Conservation (phyloP, 345 rosid species). For the Linum usitatissimum region DNA sequence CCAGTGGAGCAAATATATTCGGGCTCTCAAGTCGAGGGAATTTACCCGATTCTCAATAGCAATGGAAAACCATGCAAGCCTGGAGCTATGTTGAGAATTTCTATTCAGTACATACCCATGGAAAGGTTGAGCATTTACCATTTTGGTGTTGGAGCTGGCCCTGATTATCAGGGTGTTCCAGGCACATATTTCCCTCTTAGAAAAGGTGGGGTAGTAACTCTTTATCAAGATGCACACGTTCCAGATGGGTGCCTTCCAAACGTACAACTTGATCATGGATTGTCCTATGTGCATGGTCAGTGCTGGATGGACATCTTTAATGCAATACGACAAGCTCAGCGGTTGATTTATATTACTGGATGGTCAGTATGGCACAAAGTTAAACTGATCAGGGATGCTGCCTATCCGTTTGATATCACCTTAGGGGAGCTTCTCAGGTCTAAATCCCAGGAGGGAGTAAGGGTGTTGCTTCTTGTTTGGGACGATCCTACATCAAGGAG, state of each 20-base stretch:
- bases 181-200: constrained; percentile 91
- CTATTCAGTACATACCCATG: constrained; percentile 69
- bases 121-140: constrained; percentile 55
- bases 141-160: constrained; percentile 80
- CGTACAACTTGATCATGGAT: constrained; percentile 46
- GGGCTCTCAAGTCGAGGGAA: constrained; percentile 56
- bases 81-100: constrained; percentile 55
- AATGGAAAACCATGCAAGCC: constrained; percentile 74
- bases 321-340: constrained; percentile 70
- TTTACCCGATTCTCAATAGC: constrained; percentile 41
- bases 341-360: constrained; percentile 78
- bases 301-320: constrained; percentile 86
- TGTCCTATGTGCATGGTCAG: constrained; percentile 65
- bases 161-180: constrained; percentile 72
- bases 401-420: constrained; percentile 31
- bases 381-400: constrained; percentile 51
- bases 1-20: constrained; percentile 61
- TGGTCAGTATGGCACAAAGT: constrained; percentile 97
- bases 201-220: constrained; percentile 67
- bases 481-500: constrained; percentile 93
- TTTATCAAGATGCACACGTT: constrained; percentile 95
- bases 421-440: constrained; percentile 76
- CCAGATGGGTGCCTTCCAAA: constrained; percentile 70
- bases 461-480: constrained; percentile 94
- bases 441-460: constrained; percentile 91